Evolutionary conservation across 805 yeast genomes (phyloP).

Genomic region (Ogataea trehalophila): DNA sequence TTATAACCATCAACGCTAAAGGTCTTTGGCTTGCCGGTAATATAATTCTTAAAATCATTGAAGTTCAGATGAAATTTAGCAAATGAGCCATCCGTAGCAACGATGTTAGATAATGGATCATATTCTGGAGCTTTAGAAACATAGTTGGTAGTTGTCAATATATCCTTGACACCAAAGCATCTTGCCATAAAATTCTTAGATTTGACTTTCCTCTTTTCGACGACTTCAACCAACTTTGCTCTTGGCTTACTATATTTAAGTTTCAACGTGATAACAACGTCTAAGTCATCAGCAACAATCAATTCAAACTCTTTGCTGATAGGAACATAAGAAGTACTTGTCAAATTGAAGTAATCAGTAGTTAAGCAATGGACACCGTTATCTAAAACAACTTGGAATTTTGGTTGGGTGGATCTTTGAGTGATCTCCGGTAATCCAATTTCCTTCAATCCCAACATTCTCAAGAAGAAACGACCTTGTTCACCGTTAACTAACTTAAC

Average conservation of each 20-base stretch:
- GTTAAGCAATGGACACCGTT: slow-evolving; percentile 78
- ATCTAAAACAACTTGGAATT: slow-evolving; percentile 56
- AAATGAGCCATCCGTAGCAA: slow-evolving; percentile 88
- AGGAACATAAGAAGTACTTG: slow-evolving; percentile 23
- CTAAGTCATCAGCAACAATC: slow-evolving; percentile 54
- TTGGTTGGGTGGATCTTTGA: slow-evolving; percentile 35
- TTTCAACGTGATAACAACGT: slow-evolving; percentile 70
- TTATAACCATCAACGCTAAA: slow-evolving; percentile 63
- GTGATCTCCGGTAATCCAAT: slow-evolving; percentile 44
- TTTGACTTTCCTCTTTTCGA: slow-evolving; percentile 41
- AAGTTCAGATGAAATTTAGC: slow-evolving; percentile 71
- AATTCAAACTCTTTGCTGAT: slow-evolving; percentile 78
- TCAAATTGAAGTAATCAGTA: slow-evolving; percentile 42
- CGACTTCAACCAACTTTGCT: slow-evolving; percentile 53
- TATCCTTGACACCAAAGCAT: slow-evolving; percentile 35
- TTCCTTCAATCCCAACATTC: slow-evolving; percentile 42
- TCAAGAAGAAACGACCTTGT: slow-evolving; percentile 50
- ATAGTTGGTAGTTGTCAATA: slow-evolving; percentile 44
- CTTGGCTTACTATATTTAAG: slow-evolving; percentile 49
- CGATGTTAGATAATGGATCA: slow-evolving; percentile 57
- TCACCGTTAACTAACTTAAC: slow-evolving; percentile 25
- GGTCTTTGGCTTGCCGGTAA: slow-evolving; percentile 48
- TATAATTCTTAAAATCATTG: slow-evolving; percentile 48
- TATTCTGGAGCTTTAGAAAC: slow-evolving; percentile 42
- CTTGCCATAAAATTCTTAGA: slow-evolving; percentile 29